Evolutionary conservation across 352 stramenopile genomes (phyloP).

Genomic region (Phytophthora agathidicida): DNA sequence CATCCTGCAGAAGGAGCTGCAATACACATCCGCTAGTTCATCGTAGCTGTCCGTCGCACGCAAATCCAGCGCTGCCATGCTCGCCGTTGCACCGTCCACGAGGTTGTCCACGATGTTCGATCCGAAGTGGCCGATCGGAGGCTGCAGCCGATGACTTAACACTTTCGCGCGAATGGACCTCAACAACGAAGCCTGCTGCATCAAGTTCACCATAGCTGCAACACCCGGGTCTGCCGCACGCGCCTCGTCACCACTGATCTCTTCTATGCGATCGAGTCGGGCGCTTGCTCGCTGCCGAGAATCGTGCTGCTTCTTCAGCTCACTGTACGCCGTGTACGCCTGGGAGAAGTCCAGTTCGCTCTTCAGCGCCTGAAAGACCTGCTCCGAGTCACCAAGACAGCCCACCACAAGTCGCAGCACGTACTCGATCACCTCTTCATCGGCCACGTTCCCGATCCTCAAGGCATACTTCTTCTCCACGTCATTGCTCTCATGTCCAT

Average conservation of each 20-base stretch:
- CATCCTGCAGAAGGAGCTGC: constrained; percentile 88
- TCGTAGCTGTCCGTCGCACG: constrained; percentile 63
- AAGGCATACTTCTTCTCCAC: constrained; percentile 24
- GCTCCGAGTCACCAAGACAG: constrained; percentile 36
- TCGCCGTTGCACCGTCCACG: constrained; percentile 13
- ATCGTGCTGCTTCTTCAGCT: constrained; percentile 41
- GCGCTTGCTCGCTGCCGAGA: constrained; percentile 8
- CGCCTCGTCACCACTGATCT: constrained; percentile 11
- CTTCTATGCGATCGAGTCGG: constrained; percentile 14
- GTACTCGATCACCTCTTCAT: constrained; percentile 51
- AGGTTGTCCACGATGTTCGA: constrained; percentile 49
- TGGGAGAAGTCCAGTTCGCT: constrained; percentile 38
- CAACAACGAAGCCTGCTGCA: constrained; percentile 23
- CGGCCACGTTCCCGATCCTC: constrained; percentile 23
- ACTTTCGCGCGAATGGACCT: constrained; percentile 7
- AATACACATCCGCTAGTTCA: constrained; percentile 81
- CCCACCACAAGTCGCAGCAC: constrained; percentile 43
- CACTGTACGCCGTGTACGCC: constrained; percentile 43
- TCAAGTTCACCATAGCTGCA: constrained; percentile 24
- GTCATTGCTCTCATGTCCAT: constrained; percentile 30
- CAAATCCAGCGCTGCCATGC: constrained; percentile 40
- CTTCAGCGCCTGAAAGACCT: constrained; percentile 44
- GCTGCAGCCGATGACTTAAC: constrained; percentile 39
- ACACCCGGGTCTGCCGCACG: constrained; percentile 6
- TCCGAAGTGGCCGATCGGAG: constrained; percentile 56